Conservation (phyloP, 225 moss, liverwort and hornwort species). For the Ulota crispa region DNA sequence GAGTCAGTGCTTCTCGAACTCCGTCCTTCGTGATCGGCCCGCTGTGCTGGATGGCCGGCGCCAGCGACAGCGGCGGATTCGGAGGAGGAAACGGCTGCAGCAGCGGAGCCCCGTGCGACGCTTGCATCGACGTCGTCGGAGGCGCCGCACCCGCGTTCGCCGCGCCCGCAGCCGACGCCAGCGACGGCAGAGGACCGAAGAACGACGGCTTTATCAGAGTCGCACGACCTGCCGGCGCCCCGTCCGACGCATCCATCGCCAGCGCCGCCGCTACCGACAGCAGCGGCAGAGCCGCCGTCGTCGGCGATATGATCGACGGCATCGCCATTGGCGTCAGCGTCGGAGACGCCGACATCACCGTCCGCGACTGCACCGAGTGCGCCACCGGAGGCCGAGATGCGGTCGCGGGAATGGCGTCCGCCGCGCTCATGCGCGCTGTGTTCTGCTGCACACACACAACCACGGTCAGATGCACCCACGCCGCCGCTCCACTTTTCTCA, state of each 20-base stretch:
- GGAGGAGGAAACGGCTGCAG: slow-evolving; percentile 98
- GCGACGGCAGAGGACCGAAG: slow-evolving; percentile 77
- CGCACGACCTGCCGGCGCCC: slow-evolving; percentile 54
- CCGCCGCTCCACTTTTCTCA: not conserved
- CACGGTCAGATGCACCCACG: not conserved
- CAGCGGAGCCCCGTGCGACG: slow-evolving; percentile 86
- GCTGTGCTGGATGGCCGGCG: slow-evolving; percentile 77
- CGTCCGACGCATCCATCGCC: slow-evolving; percentile 65
- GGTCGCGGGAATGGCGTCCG: slow-evolving; percentile 61
- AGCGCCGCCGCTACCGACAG: slow-evolving; percentile 64
- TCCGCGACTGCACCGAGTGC: slow-evolving; percentile 60
- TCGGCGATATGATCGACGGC: slow-evolving; percentile 56
- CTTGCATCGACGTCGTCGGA: slow-evolving; percentile 66
- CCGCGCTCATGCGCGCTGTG: slow-evolving; percentile 66
- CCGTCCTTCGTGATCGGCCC: slow-evolving; percentile 83
- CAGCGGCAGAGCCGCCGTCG: slow-evolving; percentile 56
- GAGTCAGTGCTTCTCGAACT: slow-evolving; percentile 86
- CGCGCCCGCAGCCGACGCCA: slow-evolving; percentile 52
- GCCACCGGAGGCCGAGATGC: slow-evolving; percentile 58
- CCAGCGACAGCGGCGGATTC: slow-evolving; percentile 86
- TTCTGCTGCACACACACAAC: slow-evolving; percentile 56
- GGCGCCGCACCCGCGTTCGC: slow-evolving; percentile 51
- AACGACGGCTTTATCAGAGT: slow-evolving; percentile 91
- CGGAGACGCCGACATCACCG: slow-evolving; percentile 55
- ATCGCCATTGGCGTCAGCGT: slow-evolving; percentile 73